Percentiles rank a stretch among this genome's conserved stretches.
These are phyloP conservation scores for Aurifilum marmelostoma DNA, from an alignment of 2,329 filamentous ascomycete species.

Conservation along the genomic window DNA sequence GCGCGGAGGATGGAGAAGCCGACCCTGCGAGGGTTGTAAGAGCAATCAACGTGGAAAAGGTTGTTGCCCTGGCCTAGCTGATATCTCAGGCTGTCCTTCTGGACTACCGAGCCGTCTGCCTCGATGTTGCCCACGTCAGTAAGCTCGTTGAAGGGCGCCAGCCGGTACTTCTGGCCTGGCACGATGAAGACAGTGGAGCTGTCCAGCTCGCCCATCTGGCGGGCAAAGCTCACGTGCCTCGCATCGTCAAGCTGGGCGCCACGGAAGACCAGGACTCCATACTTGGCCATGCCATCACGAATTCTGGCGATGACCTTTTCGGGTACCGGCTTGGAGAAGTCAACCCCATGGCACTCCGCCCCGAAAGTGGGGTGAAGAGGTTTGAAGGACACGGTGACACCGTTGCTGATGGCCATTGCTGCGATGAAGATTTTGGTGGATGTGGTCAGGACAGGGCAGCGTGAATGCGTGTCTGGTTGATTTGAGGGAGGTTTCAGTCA, in stretches of 20 bases:
- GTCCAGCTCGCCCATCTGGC: background rate
- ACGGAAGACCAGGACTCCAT: background rate
- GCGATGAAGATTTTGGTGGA: background rate
- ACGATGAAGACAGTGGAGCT: background rate
- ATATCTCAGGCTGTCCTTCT: background rate
- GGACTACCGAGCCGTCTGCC: background rate
- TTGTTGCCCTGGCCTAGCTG: conserved; percentile 1
- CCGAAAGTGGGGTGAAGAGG: conserved; percentile 1
- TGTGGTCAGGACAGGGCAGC: no score
- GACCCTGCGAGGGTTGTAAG: background rate
- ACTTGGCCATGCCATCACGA: background rate
- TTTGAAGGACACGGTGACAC: background rate
- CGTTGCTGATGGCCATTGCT: conserved; percentile 13
- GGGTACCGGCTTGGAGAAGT: background rate
- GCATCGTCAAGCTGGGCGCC: background rate
- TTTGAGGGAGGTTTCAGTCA: no score
- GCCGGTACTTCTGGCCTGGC: background rate
- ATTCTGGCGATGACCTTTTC: background rate
- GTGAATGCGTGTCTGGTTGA: no score
- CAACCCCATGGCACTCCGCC: background rate
- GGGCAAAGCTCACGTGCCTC: background rate
- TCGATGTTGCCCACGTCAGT: background rate
- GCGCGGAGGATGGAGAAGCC: background rate
- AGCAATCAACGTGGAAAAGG: background rate
- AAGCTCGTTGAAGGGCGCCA: background rate